Conservation (phyloP, 2,329 filamentous ascomycete genomes). For the Dendrostoma leiphaemia region DNA sequence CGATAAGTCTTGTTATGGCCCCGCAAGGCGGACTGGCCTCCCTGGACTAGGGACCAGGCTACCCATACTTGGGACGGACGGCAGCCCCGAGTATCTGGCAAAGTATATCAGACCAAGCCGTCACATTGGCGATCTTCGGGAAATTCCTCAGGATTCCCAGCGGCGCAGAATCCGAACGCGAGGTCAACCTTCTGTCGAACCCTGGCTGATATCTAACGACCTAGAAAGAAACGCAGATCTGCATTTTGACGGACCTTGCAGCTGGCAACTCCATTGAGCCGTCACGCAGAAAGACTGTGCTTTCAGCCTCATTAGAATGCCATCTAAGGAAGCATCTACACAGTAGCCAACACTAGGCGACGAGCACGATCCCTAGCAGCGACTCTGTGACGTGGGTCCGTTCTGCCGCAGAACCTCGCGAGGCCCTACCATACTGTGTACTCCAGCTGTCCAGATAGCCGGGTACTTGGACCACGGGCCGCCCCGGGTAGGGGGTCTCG, state of each 20-base stretch:
- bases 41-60: not conserved
- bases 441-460: not conserved
- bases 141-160: not conserved
- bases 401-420: not conserved
- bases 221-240: not conserved
- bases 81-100: not conserved
- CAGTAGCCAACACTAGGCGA: no score
- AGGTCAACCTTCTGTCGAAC: not conserved
- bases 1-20: not conserved
- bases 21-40: not conserved
- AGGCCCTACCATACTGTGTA: not conserved
- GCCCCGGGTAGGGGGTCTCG: constrained; percentile 17
- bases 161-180: not conserved
- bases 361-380: no score
- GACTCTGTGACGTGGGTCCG: not conserved
- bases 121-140: constrained; percentile 3
- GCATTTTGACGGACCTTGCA: not conserved
- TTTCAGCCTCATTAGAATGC: no score
- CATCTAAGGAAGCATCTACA: no score
- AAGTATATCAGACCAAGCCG: not conserved
- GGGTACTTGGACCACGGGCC: constrained; percentile 13
- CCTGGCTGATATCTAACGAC: not conserved
- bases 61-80: not conserved
- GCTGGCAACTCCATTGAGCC: not conserved
- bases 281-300: no score